Conservation (phyloP, 306 rosid species). For the Casuarina cunninghamiana region DNA sequence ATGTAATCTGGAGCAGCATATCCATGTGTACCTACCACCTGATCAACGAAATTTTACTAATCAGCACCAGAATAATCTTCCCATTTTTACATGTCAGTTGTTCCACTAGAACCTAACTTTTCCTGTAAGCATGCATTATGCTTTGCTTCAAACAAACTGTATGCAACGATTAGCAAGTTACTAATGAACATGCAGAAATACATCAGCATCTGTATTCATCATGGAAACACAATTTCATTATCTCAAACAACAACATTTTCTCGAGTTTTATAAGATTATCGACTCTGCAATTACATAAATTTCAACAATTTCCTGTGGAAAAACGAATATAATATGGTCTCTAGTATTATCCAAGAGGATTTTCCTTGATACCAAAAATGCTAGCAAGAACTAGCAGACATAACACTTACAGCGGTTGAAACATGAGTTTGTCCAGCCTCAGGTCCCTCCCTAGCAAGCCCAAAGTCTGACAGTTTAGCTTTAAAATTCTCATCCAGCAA, state of each 20-base stretch:
- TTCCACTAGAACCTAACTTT: neutral
- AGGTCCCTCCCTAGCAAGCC: constrained; percentile 93
- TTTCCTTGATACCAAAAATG: constrained; percentile 8
- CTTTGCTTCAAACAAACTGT: neutral
- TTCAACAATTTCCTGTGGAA: neutral
- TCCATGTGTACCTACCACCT: constrained; percentile 89
- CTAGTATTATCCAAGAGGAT: neutral
- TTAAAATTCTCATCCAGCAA: constrained; percentile 65
- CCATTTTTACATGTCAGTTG: neutral
- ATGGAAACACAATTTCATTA: neutral
- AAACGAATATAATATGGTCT: neutral
- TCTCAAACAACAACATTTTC: neutral
- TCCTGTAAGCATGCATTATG: neutral
- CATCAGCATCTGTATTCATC: neutral
- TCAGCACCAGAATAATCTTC: constrained; percentile 12
- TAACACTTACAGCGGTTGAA: constrained; percentile 78
- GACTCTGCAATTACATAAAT: neutral
- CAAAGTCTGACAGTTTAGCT: constrained; percentile 87
- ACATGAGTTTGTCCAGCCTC: constrained; percentile 70
- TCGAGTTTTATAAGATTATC: neutral
- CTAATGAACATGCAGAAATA: neutral
- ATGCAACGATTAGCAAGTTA: neutral
- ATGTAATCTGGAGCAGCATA: constrained; percentile 94
- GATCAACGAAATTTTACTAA: neutral
- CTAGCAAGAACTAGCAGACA: constrained; percentile 9